Conservation (phyloP, 2,329 filamentous ascomycete species). For the Atkinsonella texensis region DNA sequence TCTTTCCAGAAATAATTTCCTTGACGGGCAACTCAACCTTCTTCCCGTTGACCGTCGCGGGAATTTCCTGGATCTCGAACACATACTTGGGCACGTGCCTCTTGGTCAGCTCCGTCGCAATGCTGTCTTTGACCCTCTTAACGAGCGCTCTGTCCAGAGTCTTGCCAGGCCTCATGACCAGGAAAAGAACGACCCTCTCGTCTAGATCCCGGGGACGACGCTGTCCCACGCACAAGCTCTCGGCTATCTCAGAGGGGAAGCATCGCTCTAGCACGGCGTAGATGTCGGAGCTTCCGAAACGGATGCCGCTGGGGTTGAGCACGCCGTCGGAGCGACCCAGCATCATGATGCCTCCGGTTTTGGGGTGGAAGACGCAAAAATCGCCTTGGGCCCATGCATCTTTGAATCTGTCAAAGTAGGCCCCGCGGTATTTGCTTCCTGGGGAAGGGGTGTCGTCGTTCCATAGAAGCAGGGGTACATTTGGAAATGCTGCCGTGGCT, state of each 20-base stretch:
- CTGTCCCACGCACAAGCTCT: slow-evolving; percentile 74
- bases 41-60: slow-evolving; percentile 71
- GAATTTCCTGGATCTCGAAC: slow-evolving; percentile 72
- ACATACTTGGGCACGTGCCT: slow-evolving; percentile 68
- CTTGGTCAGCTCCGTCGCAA: slow-evolving; percentile 54
- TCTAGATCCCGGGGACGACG: slow-evolving; percentile 45
- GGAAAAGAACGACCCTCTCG: slow-evolving; percentile 43
- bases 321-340: slow-evolving; percentile 67
- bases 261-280: slow-evolving; percentile 59
- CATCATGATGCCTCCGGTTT: slow-evolving; percentile 52
- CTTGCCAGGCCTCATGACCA: slow-evolving; percentile 44
- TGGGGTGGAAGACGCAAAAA: slow-evolving; percentile 59
- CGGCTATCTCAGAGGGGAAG: slow-evolving; percentile 51
- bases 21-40: slow-evolving; percentile 80
- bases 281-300: slow-evolving; percentile 71
- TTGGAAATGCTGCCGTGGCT: slow-evolving; percentile 58
- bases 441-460: slow-evolving; percentile 36
- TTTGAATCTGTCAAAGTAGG: slow-evolving; percentile 51
- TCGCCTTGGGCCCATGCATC: slow-evolving; percentile 76
- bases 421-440: slow-evolving; percentile 44
- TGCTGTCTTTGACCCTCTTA: slow-evolving; percentile 47
- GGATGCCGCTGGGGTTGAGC: slow-evolving; percentile 64
- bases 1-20: slow-evolving; percentile 66
- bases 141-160: slow-evolving; percentile 44
- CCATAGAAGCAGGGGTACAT: slow-evolving; percentile 59